Evolutionary conservation across 495 filamentous ascomycete genomes (phyloP).

Genomic region (Cairneyella variabilis): DNA sequence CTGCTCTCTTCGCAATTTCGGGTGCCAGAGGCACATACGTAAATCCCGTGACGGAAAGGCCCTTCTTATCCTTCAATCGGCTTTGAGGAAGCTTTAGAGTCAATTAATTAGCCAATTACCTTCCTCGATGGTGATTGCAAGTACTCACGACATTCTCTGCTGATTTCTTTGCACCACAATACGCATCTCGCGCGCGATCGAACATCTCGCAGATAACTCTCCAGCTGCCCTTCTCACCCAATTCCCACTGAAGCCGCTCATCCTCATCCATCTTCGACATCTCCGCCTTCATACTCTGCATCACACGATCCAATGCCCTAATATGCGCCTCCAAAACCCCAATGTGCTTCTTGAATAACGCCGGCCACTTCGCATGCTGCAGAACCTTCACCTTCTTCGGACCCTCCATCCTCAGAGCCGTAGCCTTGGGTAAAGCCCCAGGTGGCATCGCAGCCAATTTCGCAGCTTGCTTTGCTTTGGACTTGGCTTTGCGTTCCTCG

Average conservation of each 20-base stretch:
- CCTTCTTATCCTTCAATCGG: constrained; percentile 13
- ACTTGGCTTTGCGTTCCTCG: neutral
- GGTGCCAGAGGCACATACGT: constrained; percentile 9
- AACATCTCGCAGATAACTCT: constrained; percentile 16
- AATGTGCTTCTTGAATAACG: constrained; percentile 21
- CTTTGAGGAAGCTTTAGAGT: constrained; percentile 6
- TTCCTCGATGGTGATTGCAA: neutral
- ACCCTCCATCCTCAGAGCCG: neutral
- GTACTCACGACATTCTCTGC: constrained; percentile 19
- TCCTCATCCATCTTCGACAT: constrained; percentile 12
- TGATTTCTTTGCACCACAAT: neutral
- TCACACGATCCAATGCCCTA: constrained; percentile 10
- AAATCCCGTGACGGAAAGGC: constrained; percentile 10
- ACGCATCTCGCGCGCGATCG: constrained; percentile 14
- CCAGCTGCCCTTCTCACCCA: constrained; percentile 20
- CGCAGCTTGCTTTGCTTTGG: neutral
- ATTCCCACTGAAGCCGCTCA: constrained; percentile 12
- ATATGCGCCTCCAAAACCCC: constrained; percentile 18
- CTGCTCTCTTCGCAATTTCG: constrained; percentile 2
- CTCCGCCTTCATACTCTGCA: constrained; percentile 12
- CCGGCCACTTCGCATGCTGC: constrained; percentile 17
- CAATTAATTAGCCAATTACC: neutral
- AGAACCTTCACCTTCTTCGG: neutral
- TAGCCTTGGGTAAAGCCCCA: no score
- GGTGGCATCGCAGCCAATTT: no score